phyloP scores from a whole-genome alignment of 345 rosid genomes.

The Sonneratia alba region DNA sequence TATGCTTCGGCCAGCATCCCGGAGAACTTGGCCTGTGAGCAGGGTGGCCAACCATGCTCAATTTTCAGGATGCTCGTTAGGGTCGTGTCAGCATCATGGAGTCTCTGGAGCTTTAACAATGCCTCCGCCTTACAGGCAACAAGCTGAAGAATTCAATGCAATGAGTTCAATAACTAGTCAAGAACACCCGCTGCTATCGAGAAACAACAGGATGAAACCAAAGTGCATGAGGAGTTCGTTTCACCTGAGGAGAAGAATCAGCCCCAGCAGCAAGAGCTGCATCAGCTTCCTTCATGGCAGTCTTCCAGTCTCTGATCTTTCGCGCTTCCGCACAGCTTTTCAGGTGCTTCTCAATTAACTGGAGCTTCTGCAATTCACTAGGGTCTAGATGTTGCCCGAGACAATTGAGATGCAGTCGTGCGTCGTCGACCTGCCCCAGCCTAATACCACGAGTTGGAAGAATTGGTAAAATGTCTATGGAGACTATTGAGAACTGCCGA shows the following conservation, averaged over 20 bases:
- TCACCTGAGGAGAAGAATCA: slow-evolving; percentile 77
- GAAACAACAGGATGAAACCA: no score
- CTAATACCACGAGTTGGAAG: slow-evolving; percentile 21
- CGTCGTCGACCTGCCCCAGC: slow-evolving; percentile 72
- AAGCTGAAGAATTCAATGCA: slow-evolving; percentile 42
- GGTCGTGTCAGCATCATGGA: slow-evolving; percentile 61
- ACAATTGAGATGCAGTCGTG: slow-evolving; percentile 44
- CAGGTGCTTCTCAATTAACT: slow-evolving; percentile 66
- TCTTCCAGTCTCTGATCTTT: slow-evolving; percentile 71
- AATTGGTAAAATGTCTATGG: background rate
- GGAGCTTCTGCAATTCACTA: slow-evolving; percentile 60
- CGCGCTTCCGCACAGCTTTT: slow-evolving; percentile 60
- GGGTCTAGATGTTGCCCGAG: slow-evolving; percentile 64
- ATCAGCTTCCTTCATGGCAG: slow-evolving; percentile 52
- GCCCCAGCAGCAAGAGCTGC: slow-evolving; percentile 72
- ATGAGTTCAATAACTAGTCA: background rate
- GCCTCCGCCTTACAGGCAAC: slow-evolving; percentile 90
- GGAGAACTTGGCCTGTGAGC: slow-evolving; percentile 34
- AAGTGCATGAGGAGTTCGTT: background rate
- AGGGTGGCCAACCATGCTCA: slow-evolving; percentile 23
- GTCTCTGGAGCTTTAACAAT: slow-evolving; percentile 61
- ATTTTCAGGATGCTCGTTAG: slow-evolving; percentile 33
- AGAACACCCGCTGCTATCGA: background rate
- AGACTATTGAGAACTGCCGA: background rate
- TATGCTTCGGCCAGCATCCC: slow-evolving; percentile 77